phyloP scores from a whole-genome alignment of 2,329 filamentous ascomycete genomes.

The Colletotrichum musicola region DNA sequence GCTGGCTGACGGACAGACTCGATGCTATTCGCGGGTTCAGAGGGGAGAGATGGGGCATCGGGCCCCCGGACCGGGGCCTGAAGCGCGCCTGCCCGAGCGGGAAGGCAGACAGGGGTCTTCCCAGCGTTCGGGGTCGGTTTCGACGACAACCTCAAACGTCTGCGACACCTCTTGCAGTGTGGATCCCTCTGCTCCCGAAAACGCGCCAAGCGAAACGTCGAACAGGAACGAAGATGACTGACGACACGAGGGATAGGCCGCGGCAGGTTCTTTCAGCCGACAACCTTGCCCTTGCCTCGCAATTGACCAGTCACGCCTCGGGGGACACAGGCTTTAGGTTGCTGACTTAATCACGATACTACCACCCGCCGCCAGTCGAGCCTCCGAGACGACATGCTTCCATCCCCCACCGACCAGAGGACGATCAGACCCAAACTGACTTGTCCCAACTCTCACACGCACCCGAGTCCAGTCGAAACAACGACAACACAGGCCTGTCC shows the following conservation, averaged over 20 bases:
- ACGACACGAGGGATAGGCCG: neutral
- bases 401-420: slow-evolving; percentile 1
- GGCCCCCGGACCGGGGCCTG: slow-evolving; percentile 15
- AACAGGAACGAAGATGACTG: neutral
- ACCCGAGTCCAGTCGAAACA: slow-evolving; percentile 36
- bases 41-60: neutral
- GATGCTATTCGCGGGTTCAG: slow-evolving; percentile 1
- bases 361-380: too few relatives aligned
- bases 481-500: slow-evolving; percentile 33
- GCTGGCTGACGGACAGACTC: neutral
- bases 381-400: neutral
- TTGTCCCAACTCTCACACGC: slow-evolving; percentile 39
- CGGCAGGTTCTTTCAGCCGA: slow-evolving; percentile 15
- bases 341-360: neutral
- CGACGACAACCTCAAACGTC: slow-evolving; percentile 36
- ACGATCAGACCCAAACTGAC: slow-evolving; percentile 35
- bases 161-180: slow-evolving; percentile 31
- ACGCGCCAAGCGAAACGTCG: slow-evolving; percentile 34
- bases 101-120: slow-evolving; percentile 17
- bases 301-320: neutral
- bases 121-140: slow-evolving; percentile 30
- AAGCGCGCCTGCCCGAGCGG: slow-evolving; percentile 15
- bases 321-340: neutral
- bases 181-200: slow-evolving; percentile 27
- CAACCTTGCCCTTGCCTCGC: slow-evolving; percentile 1